Evolutionary conservation across 768 basidiomycete genomes (phyloP).

Genomic region (Pleurotus tuoliensis): DNA sequence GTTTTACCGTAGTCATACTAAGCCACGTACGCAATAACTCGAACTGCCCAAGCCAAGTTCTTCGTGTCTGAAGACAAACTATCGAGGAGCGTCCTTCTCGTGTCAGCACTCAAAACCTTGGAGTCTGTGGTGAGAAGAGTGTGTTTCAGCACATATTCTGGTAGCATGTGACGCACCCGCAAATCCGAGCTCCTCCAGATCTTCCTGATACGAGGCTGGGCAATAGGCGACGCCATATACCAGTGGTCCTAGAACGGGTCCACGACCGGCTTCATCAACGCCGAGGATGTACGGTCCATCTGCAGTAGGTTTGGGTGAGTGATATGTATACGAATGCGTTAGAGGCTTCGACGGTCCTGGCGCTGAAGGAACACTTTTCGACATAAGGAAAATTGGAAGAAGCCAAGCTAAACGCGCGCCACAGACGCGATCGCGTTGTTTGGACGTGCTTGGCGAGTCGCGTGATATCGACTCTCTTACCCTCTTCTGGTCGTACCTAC

Average conservation of each 20-base stretch:
- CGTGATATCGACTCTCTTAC: background rate
- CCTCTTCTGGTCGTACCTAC: no score
- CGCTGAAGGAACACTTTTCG: conserved; percentile 47
- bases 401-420: background rate
- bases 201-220: conserved; percentile 68
- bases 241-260: conserved; percentile 92
- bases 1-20: background rate
- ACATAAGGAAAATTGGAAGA: conserved; percentile 11
- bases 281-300: conserved; percentile 88
- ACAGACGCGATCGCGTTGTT: conserved; percentile 5
- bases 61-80: conserved; percentile 66
- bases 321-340: conserved; percentile 71
- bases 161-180: conserved; percentile 51
- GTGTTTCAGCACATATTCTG: background rate
- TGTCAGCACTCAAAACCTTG: conserved; percentile 77
- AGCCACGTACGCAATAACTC: conserved; percentile 58
- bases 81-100: conserved; percentile 58
- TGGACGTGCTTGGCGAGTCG: background rate
- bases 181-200: conserved; percentile 81
- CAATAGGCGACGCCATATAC: conserved; percentile 97
- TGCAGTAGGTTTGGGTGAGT: conserved; percentile 67
- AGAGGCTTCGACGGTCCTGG: conserved; percentile 56
- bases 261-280: conserved; percentile 97
- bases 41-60: conserved; percentile 80
- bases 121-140: conserved; percentile 60